Base-by-base conservation (phyloP, 2,329 filamentous ascomycete genomes). In the Colletotrichum magnum region DNA sequence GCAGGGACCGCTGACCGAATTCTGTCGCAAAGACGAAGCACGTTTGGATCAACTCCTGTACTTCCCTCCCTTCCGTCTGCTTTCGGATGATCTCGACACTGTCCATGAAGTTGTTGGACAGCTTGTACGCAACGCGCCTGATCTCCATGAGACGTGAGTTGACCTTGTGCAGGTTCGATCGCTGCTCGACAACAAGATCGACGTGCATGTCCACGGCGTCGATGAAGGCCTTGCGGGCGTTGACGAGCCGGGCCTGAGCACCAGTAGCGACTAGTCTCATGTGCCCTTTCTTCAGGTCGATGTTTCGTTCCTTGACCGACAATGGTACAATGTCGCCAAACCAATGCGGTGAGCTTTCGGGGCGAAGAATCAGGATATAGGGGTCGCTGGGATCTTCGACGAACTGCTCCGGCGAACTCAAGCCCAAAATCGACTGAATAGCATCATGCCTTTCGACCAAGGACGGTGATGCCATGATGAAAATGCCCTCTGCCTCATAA, bases 11-110 rank as follows among this genome's bases (percentile, higher is more conserved):
- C 79, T 98, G 95, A 52, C 96, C 96, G 74, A 99, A 99, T 79
- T 99, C 96, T 0, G 96, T 98, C n/a, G 96, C 96, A 76, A 98
- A 99, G 48, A 97, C 93, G 79, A 98, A 99, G 81, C 95, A 99
- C 5, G 94, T 97, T 80, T 99, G 96, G 72, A 99, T 96, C 36
- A 99, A 89, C 76, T 99, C 96, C 75, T 97, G 94, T 78, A 95
- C 97, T 73, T 96, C 92, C 72, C 95, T 88, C 9, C 92, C 93
- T 66, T 88, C 87, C 1, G 94, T 94, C 80, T 99, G 95, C 73
- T 90, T 91, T 72, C 94, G 89, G 72, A 99, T 96, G 71, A 94
- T 94, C 78, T 97, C 94, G 52, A 99, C 96, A 77, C 94, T 98
- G 80, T 98, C 95, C 94, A 99, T 98, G 81, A 99, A 98, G 6